Conservation (phyloP, 148 eudicot species). For the Cornus suecica region DNA sequence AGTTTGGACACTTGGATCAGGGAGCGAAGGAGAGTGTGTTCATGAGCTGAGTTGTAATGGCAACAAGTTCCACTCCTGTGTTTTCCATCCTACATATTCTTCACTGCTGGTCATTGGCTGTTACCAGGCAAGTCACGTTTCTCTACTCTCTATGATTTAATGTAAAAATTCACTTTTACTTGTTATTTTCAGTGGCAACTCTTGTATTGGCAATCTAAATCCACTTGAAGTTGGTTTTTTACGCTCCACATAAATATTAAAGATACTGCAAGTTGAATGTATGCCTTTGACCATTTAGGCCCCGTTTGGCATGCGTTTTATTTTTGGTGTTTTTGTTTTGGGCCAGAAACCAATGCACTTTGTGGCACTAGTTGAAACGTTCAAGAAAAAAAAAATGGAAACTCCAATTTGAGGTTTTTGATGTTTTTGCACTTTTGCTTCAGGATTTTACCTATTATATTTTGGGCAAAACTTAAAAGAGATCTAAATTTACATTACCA, state of each 20-base stretch:
- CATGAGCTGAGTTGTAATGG: slow-evolving; percentile 54
- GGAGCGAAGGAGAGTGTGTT: slow-evolving; percentile 41
- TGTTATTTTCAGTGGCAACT: background rate
- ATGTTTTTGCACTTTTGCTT: too few relatives aligned
- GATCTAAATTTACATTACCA: too few relatives aligned
- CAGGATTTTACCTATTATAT: too few relatives aligned
- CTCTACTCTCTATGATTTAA: slow-evolving; percentile 2
- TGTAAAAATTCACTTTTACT: background rate
- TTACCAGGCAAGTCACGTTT: slow-evolving; percentile 47
- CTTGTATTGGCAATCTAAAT: background rate
- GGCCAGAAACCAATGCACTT: too few relatives aligned
- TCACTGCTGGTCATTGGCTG: slow-evolving; percentile 56
- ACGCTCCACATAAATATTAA: background rate
- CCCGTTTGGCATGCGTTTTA: too few relatives aligned
- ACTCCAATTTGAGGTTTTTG: too few relatives aligned
- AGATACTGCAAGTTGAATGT: background rate
- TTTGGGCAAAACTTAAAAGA: too few relatives aligned
- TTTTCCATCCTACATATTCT: slow-evolving; percentile 59
- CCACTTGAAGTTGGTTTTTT: background rate
- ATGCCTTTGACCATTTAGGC: too few relatives aligned
- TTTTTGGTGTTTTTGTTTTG: too few relatives aligned
- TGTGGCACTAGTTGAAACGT: too few relatives aligned
- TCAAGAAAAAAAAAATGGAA: too few relatives aligned
- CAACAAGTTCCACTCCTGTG: slow-evolving; percentile 53
- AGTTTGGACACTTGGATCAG: slow-evolving; percentile 52